These are phyloP conservation scores for Cutaneotrichosporon cavernicola DNA, from an alignment of 1,284 basidiomycete genomes.

Conservation along the genomic window DNA sequence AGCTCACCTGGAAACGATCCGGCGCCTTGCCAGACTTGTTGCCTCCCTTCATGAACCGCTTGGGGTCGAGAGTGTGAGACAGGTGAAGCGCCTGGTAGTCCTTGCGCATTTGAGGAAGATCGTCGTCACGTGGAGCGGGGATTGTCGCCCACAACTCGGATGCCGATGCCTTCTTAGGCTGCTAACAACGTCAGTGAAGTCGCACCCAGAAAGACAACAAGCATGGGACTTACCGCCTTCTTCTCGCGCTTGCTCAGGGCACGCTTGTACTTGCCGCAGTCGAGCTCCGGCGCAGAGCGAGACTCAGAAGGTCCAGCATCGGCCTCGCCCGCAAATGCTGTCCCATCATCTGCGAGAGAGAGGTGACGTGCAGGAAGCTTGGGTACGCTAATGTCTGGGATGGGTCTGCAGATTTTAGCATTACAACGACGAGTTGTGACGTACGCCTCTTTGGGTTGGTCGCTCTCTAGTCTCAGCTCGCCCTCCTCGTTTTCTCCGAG, in stretches of 20 bases:
- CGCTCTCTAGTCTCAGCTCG: conserved; percentile 43
- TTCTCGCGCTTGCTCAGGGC: conserved; percentile 45
- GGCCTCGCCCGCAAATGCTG: conserved; percentile 27
- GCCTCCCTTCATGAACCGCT: conserved; percentile 88
- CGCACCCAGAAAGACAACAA: conserved; percentile 54
- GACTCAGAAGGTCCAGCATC: conserved; percentile 15
- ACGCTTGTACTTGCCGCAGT: conserved; percentile 57
- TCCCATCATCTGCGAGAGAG: conserved; percentile 36
- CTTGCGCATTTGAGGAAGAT: conserved; percentile 77
- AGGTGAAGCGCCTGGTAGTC: conserved; percentile 91
- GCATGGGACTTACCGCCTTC: conserved; percentile 35
- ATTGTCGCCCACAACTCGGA: conserved; percentile 89
- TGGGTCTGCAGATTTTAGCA: conserved; percentile 55
- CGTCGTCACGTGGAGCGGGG: conserved; percentile 74
- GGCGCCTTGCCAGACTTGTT: conserved; percentile 72
- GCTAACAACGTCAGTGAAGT: conserved; percentile 51
- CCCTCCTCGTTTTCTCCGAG: conserved; percentile 45
- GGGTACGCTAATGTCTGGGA: conserved; percentile 48
- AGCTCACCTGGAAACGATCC: conserved; percentile 77
- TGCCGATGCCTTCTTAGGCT: conserved; percentile 67
- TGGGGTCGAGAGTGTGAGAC: conserved; percentile 90
- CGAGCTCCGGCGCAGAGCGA: conserved; percentile 34
- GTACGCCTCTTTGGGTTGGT: conserved; percentile 48
- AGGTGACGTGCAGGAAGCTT: conserved; percentile 63
- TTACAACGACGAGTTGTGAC: conserved; percentile 22